These are phyloP conservation scores for Pseudopithomyces chartarum DNA, from an alignment of 2,329 filamentous ascomycete species.

Conservation along the genomic window DNA sequence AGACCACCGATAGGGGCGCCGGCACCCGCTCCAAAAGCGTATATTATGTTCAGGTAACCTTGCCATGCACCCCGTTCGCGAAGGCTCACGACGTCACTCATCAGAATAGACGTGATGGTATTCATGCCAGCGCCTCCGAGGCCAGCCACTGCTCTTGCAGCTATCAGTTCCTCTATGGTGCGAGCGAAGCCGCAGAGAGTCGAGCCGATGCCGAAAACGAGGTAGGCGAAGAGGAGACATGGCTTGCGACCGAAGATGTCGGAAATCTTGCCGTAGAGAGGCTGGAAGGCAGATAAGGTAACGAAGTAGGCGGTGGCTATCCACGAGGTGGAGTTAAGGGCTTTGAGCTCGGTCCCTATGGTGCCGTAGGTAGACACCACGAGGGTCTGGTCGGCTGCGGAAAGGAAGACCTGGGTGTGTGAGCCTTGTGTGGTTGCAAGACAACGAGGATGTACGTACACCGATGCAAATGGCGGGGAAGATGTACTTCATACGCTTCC, in stretches of 20 bases:
- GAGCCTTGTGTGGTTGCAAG: background rate
- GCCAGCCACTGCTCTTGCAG: slow-evolving; percentile 65
- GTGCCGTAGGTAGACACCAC: slow-evolving; percentile 78
- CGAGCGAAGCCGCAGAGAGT: slow-evolving; percentile 66
- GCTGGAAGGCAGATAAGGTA: slow-evolving; percentile 75
- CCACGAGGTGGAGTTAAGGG: slow-evolving; percentile 76
- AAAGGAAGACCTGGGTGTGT: slow-evolving; percentile 68
- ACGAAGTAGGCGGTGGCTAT: slow-evolving; percentile 73
- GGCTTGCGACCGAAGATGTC: slow-evolving; percentile 74
- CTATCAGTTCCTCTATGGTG: slow-evolving; percentile 68
- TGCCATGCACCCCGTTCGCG: slow-evolving; percentile 75
- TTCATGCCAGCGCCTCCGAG: slow-evolving; percentile 76
- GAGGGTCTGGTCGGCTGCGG: slow-evolving; percentile 76
- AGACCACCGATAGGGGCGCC: slow-evolving; percentile 74
- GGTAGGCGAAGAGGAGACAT: slow-evolving; percentile 68
- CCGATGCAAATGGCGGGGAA: slow-evolving; percentile 66
- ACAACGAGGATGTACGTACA: slow-evolving; percentile 46
- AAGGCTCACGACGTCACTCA: slow-evolving; percentile 73
- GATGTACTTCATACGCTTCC: slow-evolving; percentile 60
- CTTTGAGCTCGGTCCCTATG: slow-evolving; percentile 76
- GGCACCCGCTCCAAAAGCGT: slow-evolving; percentile 67
- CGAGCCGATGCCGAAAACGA: slow-evolving; percentile 68
- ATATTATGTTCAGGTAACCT: slow-evolving; percentile 74
- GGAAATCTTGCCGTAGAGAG: slow-evolving; percentile 71
- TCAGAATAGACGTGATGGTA: slow-evolving; percentile 69